Evolutionary conservation across 208 protist genomes (phyloP).

Genomic region (Leptomonas seymouri): DNA sequence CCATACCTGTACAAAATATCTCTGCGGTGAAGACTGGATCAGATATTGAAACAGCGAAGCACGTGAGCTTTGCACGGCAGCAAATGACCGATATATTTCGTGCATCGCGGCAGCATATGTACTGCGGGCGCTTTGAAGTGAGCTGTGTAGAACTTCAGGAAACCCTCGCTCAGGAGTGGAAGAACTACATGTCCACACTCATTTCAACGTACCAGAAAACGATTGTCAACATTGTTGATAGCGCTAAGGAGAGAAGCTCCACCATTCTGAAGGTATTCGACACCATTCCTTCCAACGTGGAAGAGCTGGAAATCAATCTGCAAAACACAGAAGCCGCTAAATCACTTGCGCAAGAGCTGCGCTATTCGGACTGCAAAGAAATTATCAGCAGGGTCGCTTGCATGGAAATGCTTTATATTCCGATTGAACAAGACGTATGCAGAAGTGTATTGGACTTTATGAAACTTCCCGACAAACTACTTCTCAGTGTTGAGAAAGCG

Average conservation of each 20-base stretch:
- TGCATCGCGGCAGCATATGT: slow-evolving; percentile 66
- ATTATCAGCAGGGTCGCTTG: slow-evolving; percentile 64
- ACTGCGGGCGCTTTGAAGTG: slow-evolving; percentile 78
- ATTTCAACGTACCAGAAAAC: slow-evolving; percentile 45
- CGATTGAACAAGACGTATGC: slow-evolving; percentile 63
- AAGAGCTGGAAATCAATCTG: slow-evolving; percentile 71
- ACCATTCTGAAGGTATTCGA: slow-evolving; percentile 40
- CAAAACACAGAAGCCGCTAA: slow-evolving; percentile 45
- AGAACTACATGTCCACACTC: slow-evolving; percentile 52
- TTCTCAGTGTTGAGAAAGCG: slow-evolving; percentile 33
- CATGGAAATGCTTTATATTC: slow-evolving; percentile 68
- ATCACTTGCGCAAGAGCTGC: slow-evolving; percentile 43
- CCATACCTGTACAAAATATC: slow-evolving; percentile 49
- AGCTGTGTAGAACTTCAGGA: slow-evolving; percentile 57
- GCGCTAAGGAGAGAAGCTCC: slow-evolving; percentile 46
- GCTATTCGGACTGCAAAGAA: slow-evolving; percentile 41
- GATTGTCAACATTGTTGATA: slow-evolving; percentile 34
- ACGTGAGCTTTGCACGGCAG: slow-evolving; percentile 45
- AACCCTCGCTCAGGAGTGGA: slow-evolving; percentile 61
- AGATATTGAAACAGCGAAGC: slow-evolving; percentile 34
- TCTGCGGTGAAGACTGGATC: slow-evolving; percentile 35
- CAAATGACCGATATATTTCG: slow-evolving; percentile 47
- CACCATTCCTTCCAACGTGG: slow-evolving; percentile 56
- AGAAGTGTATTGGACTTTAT: slow-evolving; percentile 62
- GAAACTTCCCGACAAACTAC: slow-evolving; percentile 52